Evolutionary conservation across 108 stramenopile species (phyloP), one percentile per base, ranked within the genome.

Genomic region (Craspedostauros australis): DNA sequence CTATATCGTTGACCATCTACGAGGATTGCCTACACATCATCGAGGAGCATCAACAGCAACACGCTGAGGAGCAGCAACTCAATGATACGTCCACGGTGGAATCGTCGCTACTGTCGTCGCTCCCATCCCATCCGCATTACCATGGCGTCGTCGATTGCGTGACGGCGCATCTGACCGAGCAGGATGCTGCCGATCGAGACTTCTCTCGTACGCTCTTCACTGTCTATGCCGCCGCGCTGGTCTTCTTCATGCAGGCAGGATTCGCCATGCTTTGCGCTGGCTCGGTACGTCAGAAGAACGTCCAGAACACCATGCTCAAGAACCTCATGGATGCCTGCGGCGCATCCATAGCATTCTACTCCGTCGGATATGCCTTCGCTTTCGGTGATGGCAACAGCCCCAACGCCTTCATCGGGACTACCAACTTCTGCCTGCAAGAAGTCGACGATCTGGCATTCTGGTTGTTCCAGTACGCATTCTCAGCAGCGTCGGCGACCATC

Each of bases 201-300:
- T 56, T 28, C 53, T 61, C 60, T 18, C 56, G 60, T 15, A 67
- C 64, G 15, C 67, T 84, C 44, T 75, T 78, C 54, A 62, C 88
- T 22, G 64, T 93, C 6, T 79, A 70, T 53, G 84, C 82, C 4
- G 77, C 82, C 11, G 65, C 72, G 15, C 60, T 89, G n/a, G 69
- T 94, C n/a, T 91, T 95, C 44, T 87, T 87, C 50, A 93, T 93
- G 91, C 91, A 93, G 52, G 78, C 72, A 24, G 92, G 92, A 0
- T 93, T 93, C 60, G 84, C 86, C 39, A 81, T 93, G 86, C 71
- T 91, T 21, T 86, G 84, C 39, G 95, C 88, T 8, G 94, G 94
- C 11, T 60, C 76, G 33, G 81, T 93, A 7, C 68, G 84, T 6
- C 49, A 64, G 30, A 93, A 95, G 64, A 93, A 95, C 62, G 79